Percentiles rank a stretch among this genome's conserved stretches.
phyloP scores from a whole-genome alignment of 2,329 filamentous ascomycete species.

The Rutstroemia sp. region DNA sequence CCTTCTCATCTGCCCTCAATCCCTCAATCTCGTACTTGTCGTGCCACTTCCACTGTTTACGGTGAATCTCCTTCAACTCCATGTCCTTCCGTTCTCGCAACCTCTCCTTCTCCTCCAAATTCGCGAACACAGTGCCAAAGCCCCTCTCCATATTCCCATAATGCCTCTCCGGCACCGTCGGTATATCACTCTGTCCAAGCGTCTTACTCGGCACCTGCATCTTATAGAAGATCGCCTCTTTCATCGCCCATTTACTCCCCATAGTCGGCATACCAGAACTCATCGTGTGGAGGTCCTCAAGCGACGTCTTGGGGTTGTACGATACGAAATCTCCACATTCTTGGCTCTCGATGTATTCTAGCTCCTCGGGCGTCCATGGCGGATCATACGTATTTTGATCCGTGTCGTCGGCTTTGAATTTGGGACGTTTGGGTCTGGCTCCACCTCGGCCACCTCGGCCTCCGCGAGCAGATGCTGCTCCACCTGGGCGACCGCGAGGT shows the following conservation, averaged over 20 bases:
- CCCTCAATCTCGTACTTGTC: conserved; percentile 5
- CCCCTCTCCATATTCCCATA: conserved; percentile 16
- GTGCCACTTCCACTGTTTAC: not conserved
- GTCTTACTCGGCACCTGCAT: conserved; percentile 23
- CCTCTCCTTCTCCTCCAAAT: conserved; percentile 14
- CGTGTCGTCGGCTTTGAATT: not conserved
- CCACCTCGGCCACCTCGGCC: conserved; percentile 4
- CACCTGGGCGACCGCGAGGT: not conserved
- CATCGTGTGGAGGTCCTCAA: conserved; percentile 15
- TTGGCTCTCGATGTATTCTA: conserved; percentile 16
- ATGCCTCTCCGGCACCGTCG: conserved; percentile 14
- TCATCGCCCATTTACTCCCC: conserved; percentile 17
- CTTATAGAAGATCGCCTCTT: conserved; percentile 22
- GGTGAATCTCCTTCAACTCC: not conserved
- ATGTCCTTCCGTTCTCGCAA: conserved; percentile 6
- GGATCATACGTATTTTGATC: conserved; percentile 9
- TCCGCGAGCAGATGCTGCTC: not conserved
- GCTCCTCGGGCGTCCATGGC: conserved; percentile 20
- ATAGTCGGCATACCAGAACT: conserved; percentile 19
- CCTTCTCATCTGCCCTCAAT: conserved; percentile 15
- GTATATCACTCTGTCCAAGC: conserved; percentile 8
- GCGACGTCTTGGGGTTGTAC: conserved; percentile 23
- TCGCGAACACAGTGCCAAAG: conserved; percentile 23
- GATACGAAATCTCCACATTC: conserved; percentile 20
- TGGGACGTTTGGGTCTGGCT: not conserved